Percentiles rank a stretch among this genome's conserved stretches.
These are phyloP conservation scores for Uronychia setigera DNA, from an alignment of 73 alveolate genomes.

Conservation along the genomic window DNA sequence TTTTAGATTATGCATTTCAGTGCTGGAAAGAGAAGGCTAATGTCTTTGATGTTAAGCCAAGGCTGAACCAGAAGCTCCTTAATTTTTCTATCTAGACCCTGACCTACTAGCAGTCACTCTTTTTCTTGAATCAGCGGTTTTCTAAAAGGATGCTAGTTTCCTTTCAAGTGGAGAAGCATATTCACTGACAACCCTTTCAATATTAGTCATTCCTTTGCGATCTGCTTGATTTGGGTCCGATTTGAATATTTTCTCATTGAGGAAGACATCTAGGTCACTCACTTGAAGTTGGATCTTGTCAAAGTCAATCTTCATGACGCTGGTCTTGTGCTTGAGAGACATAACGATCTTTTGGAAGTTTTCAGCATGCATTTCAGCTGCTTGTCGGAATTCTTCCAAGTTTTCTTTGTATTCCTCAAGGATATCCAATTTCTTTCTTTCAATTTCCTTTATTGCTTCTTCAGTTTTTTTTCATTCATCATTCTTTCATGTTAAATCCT, in stretches of 20 bases:
- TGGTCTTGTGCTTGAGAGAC: conserved; percentile 21
- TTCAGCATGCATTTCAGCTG: conserved; percentile 37
- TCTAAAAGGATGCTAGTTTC: conserved; percentile 46
- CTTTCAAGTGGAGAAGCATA: conserved; percentile 30
- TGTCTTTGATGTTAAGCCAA: neutral
- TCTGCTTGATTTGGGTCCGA: neutral
- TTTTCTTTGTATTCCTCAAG: neutral
- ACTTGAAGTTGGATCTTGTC: conserved; percentile 16
- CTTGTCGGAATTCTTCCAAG: conserved; percentile 14
- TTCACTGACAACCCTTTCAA: neutral
- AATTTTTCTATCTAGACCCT: conserved; percentile 31
- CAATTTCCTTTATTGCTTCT: neutral
- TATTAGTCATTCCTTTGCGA: conserved; percentile 2
- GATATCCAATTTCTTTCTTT: neutral
- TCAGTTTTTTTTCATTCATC: neutral
- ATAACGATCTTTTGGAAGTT: conserved; percentile 20
- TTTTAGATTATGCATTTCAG: neutral
- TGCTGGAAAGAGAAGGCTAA: neutral
- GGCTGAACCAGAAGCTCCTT: neutral
- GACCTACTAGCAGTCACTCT: conserved; percentile 20
- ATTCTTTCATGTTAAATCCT: neutral
- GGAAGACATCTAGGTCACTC: neutral
- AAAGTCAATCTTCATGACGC: conserved; percentile 18
- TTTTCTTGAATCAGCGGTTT: conserved; percentile 64
- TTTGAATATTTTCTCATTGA: conserved; percentile 8